phyloP scores from a whole-genome alignment of 2,329 filamentous ascomycete genomes.

The Cladosporium sp. region DNA sequence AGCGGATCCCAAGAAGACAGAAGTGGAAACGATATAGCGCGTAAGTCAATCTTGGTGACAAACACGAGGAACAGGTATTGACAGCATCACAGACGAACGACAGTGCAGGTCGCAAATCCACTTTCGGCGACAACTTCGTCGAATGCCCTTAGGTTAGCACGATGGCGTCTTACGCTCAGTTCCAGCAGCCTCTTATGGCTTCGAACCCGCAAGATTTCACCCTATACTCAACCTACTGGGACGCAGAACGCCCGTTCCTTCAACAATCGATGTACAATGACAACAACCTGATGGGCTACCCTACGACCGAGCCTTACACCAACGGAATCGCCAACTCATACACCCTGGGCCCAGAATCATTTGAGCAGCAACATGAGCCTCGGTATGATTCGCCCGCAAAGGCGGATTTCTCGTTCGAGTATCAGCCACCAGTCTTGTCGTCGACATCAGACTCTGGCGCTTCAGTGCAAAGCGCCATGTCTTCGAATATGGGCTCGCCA shows the following conservation, averaged over 20 bases:
- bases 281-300: slow-evolving; percentile 22
- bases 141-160: slow-evolving; percentile 5
- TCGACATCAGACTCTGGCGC: slow-evolving; percentile 48
- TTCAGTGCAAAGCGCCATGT: slow-evolving; percentile 44
- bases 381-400: slow-evolving; percentile 38
- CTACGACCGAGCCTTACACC: slow-evolving; percentile 27
- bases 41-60: neutral
- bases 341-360: slow-evolving; percentile 33
- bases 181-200: slow-evolving; percentile 24
- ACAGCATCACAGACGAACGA: neutral
- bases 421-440: slow-evolving; percentile 41
- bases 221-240: slow-evolving; percentile 20
- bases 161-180: slow-evolving; percentile 30
- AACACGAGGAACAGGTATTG: neutral
- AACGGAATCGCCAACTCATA: slow-evolving; percentile 33
- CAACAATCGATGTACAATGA: slow-evolving; percentile 23
- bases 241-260: slow-evolving; percentile 25
- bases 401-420: slow-evolving; percentile 40
- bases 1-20: neutral
- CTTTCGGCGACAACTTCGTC: neutral
- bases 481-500: slow-evolving; percentile 48
- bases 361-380: slow-evolving; percentile 29
- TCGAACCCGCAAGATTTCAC: slow-evolving; percentile 27
- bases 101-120: neutral
- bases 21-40: neutral